Conservation (phyloP, 306 rosid species). For the Rosa chinensis region DNA sequence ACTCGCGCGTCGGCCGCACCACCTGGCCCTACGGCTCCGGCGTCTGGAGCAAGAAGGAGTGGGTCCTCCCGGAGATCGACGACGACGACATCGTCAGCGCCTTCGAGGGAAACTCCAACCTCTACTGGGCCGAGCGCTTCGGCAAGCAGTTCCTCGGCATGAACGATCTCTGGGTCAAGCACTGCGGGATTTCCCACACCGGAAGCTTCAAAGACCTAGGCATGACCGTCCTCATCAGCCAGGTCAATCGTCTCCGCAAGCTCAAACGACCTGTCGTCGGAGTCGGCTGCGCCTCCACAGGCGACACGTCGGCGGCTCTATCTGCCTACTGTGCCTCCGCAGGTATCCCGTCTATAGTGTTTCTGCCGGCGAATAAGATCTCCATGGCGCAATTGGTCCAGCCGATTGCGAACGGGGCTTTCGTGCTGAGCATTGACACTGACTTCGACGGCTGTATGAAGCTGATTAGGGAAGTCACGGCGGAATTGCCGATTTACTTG, state of each 20-base stretch:
- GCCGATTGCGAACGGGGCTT: slow-evolving; percentile 73
- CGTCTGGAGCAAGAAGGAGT: slow-evolving; percentile 89
- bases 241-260: slow-evolving; percentile 65
- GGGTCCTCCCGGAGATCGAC: slow-evolving; percentile 83
- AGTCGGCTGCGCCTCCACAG: slow-evolving; percentile 82
- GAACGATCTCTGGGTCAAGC: slow-evolving; percentile 88
- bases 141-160: slow-evolving; percentile 74
- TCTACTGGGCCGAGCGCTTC: slow-evolving; percentile 85
- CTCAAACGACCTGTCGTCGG: slow-evolving; percentile 65
- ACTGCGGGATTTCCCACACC: slow-evolving; percentile 79
- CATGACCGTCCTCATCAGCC: slow-evolving; percentile 82
- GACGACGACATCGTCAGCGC: slow-evolving; percentile 69
- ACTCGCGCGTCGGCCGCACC: slow-evolving; percentile 87
- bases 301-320: slow-evolving; percentile 77
- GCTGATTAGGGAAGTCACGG: slow-evolving; percentile 66
- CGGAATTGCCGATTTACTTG: slow-evolving; percentile 73
- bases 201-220: slow-evolving; percentile 81
- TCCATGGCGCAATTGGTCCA: slow-evolving; percentile 81
- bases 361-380: slow-evolving; percentile 77
- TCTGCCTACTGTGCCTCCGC: slow-evolving; percentile 83
- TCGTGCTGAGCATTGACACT: slow-evolving; percentile 68
- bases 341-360: slow-evolving; percentile 78
- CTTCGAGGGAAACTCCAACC: slow-evolving; percentile 80
- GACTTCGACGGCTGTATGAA: slow-evolving; percentile 93
- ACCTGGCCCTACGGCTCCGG: slow-evolving; percentile 94